Evolutionary conservation across 1,139 yeast species (phyloP).

Genomic region (Geotrichum reessii): DNA sequence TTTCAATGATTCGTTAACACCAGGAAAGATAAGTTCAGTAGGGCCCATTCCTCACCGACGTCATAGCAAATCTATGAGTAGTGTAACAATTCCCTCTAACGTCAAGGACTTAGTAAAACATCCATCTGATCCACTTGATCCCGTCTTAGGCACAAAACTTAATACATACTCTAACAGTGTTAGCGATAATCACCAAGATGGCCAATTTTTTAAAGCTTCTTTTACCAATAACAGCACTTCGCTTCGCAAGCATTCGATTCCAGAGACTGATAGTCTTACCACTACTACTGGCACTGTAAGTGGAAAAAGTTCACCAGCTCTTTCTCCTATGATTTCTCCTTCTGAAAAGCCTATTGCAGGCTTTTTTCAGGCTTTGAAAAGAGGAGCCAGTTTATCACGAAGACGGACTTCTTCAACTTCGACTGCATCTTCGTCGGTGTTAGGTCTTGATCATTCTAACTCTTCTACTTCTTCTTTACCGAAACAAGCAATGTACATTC

Average conservation of each 20-base stretch:
- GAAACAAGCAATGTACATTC: not conserved
- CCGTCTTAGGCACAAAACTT: not conserved
- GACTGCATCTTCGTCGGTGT: constrained; percentile 2
- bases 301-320: constrained; percentile 2
- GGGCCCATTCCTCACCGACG: constrained; percentile 23
- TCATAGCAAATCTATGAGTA: constrained; percentile 34
- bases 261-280: not conserved
- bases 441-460: constrained; percentile 11
- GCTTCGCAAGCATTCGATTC: not conserved
- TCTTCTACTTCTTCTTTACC: not conserved
- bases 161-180: not conserved
- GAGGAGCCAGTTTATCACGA: constrained; percentile 15
- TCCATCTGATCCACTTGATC: not conserved
- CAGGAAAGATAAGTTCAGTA: not conserved
- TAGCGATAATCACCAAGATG: not conserved
- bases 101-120: constrained; percentile 3
- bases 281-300: not conserved
- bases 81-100: constrained; percentile 23
- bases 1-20: not conserved
- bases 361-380: constrained; percentile 15
- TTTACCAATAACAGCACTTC: not conserved
- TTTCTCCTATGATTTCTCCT: constrained; percentile 10
- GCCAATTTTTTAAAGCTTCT: not conserved
- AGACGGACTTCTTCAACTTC: constrained; percentile 13
- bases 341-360: constrained; percentile 14